Evolutionary conservation across 352 stramenopile species (phyloP), one percentile per base, ranked within the genome.

Genomic region (Peronospora belbahrii): DNA sequence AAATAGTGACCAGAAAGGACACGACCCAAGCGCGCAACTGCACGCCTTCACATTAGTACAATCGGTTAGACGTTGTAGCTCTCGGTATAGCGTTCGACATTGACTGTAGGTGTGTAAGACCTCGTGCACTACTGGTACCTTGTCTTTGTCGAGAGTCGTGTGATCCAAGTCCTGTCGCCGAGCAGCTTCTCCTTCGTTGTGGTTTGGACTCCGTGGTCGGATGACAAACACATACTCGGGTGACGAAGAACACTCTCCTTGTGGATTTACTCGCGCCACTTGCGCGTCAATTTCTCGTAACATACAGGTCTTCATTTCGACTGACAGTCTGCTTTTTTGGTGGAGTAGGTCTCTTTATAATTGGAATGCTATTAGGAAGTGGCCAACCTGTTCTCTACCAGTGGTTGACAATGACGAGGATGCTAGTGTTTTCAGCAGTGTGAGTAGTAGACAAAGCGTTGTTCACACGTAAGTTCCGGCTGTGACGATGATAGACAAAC

Each of bases 1-100:
- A 24, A 63, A 63, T 19, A 86, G 62, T 17, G 69, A 78, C 67
- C 70, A 77, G 54, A 83, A 83, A 6, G 71, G 71, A 38, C 74
- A 86, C 47, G 69, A 66, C 4, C 65, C 64, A 19, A 80, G 39
- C 4, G 68, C 58, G 33, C 74, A 83, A 41, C 52, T 65, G 42
- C 74, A 86, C 24, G 67, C 65, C 1, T 44, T 51, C 5, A 49
- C 48, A 40, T 74, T 55, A 14, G 56, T 59, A 39, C 62, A 68
- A 54, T 80, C 49, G 3, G 71, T 83, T 15, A 73, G 45, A 6
- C 41, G 32, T 14, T 61, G 59, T 25, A 86, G 52, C 28, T 67
- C 41, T 15, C 42, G 43, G 45, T 79, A 86, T 13, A 86, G 46
- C 19, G 28, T 18, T 3, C 74, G 65, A 39, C 74, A 86, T 22